These are phyloP conservation scores for Trichoderma hamatum DNA, from an alignment of 2,329 filamentous ascomycete genomes.

Conservation along the genomic window DNA sequence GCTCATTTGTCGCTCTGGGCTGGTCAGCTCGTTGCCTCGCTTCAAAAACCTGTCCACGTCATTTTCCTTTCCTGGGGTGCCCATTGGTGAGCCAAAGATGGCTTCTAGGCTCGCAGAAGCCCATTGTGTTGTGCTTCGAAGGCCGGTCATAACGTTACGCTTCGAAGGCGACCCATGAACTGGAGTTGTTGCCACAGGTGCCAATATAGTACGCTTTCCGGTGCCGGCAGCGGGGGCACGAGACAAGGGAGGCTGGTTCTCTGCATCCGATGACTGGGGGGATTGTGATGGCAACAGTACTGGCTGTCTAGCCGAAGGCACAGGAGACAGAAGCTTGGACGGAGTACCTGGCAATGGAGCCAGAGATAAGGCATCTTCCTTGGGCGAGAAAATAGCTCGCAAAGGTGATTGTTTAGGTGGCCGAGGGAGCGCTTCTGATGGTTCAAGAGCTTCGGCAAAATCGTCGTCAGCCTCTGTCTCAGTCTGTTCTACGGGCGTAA, in stretches of 20 bases:
- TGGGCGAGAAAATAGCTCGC: conserved; percentile 13
- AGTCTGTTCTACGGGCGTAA: neutral
- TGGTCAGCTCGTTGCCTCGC: conserved; percentile 65
- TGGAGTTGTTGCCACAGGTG: conserved; percentile 51
- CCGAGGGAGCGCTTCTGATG: conserved; percentile 25
- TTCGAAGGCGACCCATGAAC: conserved; percentile 63
- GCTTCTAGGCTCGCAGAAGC: conserved; percentile 73
- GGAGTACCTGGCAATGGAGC: conserved; percentile 49
- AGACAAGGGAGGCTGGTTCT: conserved; percentile 76
- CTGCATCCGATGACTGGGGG: conserved; percentile 76
- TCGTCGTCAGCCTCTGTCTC: conserved; percentile 19
- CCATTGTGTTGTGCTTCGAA: conserved; percentile 68
- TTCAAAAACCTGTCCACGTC: conserved; percentile 53
- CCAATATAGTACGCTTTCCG: conserved; percentile 52
- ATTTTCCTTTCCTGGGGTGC: conserved; percentile 57
- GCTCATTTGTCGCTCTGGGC: conserved; percentile 83
- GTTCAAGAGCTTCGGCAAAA: conserved; percentile 6
- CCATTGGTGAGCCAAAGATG: conserved; percentile 57
- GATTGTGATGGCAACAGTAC: conserved; percentile 66
- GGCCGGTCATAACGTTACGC: conserved; percentile 57
- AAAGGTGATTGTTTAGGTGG: neutral
- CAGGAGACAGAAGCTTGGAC: conserved; percentile 46
- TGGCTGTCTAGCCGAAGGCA: conserved; percentile 55
- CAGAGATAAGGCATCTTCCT: conserved; percentile 17
- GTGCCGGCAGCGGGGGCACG: conserved; percentile 54